Base-by-base conservation (phyloP, 116 monocot genomes). In the Phalaenopsis hybrid region DNA sequence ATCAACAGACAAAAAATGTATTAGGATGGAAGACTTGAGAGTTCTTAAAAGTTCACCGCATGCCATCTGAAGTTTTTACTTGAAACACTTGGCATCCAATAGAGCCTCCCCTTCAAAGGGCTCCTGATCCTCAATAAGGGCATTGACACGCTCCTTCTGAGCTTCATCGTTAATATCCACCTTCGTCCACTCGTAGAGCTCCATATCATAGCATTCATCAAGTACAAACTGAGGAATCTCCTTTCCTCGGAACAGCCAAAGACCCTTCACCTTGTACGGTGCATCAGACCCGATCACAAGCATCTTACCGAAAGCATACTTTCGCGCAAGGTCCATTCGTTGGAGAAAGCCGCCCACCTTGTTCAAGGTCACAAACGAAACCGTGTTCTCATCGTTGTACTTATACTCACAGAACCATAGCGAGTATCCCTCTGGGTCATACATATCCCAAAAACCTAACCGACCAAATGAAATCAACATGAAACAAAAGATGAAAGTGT, bases 391-490 rank as follows among this genome's bases (percentile, higher is more conserved):
- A 20, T 94, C 96, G 34, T 94, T 92, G 89, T 94, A 96, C 76
- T 92, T 96, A 91, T 96, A 94, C 49, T 94, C 82, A n/a, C 96
- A 94, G 91, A 96, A 94, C 96, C 96, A 96, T 6, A 96, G 80
- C 0, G 94, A 94, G 82, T 92, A 96, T 0, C 96, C 96, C 80
- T 92, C 92, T 0, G 92, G 88, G 59, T 96, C 96, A 78, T 91
- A 96, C 96, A 96, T 94, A 41, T 94, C 91, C 94, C 96, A 96
- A 86, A 96, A 94, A 45, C 96, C 94, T 94, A 67, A 67, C 10
- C 6, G 85, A 77, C 17, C 9, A 34, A 7, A 50, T 15, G 61
- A 10, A 12, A 49, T 28, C 67, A 28, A 67, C 8, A 25, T 28
- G 21, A 67, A 67, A 67, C 67, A 67, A 67, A 1, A 1, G 25